These are phyloP conservation scores for Ramaria rubella DNA, from an alignment of 768 basidiomycete genomes.

Conservation along the genomic window DNA sequence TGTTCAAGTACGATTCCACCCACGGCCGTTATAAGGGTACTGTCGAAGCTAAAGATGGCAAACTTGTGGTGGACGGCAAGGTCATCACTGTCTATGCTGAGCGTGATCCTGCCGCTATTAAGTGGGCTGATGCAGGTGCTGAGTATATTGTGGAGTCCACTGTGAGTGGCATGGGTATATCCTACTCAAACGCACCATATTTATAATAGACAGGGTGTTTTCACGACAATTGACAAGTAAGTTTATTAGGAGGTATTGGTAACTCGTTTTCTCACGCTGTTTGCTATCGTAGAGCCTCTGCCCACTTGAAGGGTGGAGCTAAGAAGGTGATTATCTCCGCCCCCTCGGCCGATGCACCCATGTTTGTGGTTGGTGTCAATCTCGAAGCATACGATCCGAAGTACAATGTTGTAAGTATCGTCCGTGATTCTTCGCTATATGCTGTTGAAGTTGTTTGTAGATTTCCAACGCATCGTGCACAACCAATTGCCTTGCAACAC, in stretches of 20 bases:
- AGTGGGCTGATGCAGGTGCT: conserved; percentile 76
- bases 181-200: background rate
- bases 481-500: conserved; percentile 98
- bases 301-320: conserved; percentile 96
- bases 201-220: conserved; percentile 73
- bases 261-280: background rate
- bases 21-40: conserved; percentile 86
- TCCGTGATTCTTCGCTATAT: background rate
- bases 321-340: conserved; percentile 99
- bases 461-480: conserved; percentile 99
- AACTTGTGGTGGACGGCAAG: conserved; percentile 81
- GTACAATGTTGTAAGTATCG: conserved; percentile 67
- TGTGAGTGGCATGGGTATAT: conserved; percentile 34
- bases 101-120: conserved; percentile 80
- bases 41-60: conserved; percentile 69
- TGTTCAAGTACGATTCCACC: conserved; percentile 97
- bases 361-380: conserved; percentile 95
- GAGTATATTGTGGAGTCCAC: conserved; percentile 97
- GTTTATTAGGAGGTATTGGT: conserved; percentile 12
- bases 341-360: conserved; percentile 93
- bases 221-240: conserved; percentile 91
- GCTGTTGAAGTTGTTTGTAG: conserved; percentile 26
- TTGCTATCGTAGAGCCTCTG: conserved; percentile 69
- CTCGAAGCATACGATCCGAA: conserved; percentile 85
- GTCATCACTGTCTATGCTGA: conserved; percentile 73